Evolutionary conservation across 2,329 filamentous ascomycete species (phyloP).

Genomic region (Myriosclerotinia duriaeana): DNA sequence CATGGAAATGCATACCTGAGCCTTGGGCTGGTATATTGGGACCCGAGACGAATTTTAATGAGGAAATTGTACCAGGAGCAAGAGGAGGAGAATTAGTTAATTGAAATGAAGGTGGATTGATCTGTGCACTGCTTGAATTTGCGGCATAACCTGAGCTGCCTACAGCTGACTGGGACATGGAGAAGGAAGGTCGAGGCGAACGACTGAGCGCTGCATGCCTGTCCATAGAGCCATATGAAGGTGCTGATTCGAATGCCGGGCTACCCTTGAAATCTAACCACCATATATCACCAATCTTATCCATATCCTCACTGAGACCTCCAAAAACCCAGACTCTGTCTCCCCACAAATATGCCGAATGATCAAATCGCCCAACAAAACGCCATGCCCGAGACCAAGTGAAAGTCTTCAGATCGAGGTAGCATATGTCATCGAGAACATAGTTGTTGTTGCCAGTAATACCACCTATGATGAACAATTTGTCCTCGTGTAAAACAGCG

Average conservation of each 20-base stretch:
- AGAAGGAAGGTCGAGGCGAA: slow-evolving; percentile 55
- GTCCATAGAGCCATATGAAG: slow-evolving; percentile 56
- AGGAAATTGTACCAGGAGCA: slow-evolving; percentile 85
- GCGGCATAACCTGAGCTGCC: slow-evolving; percentile 65
- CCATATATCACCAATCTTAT: slow-evolving; percentile 93
- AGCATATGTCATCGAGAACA: slow-evolving; percentile 94
- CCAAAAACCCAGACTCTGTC: slow-evolving; percentile 96
- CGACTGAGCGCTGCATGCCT: slow-evolving; percentile 38
- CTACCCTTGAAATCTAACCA: slow-evolving; percentile 94
- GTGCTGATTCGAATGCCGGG: slow-evolving; percentile 75
- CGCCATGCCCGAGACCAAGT: slow-evolving; percentile 97
- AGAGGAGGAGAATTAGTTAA: slow-evolving; percentile 74
- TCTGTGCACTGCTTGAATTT: slow-evolving; percentile 66
- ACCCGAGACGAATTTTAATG: slow-evolving; percentile 85
- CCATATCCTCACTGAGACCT: slow-evolving; percentile 92
- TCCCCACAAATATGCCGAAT: slow-evolving; percentile 88
- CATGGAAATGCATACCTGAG: slow-evolving; percentile 90
- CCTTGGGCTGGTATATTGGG: slow-evolving; percentile 84
- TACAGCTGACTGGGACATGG: slow-evolving; percentile 52
- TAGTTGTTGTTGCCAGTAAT: slow-evolving; percentile 90
- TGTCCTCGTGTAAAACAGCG: slow-evolving; percentile 89
- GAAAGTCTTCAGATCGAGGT: slow-evolving; percentile 93
- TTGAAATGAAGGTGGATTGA: slow-evolving; percentile 65
- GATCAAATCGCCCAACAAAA: slow-evolving; percentile 92
- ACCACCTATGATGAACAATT: slow-evolving; percentile 93